Conservation (phyloP, 768 basidiomycete species). For the Steccherinum ochraceum region DNA sequence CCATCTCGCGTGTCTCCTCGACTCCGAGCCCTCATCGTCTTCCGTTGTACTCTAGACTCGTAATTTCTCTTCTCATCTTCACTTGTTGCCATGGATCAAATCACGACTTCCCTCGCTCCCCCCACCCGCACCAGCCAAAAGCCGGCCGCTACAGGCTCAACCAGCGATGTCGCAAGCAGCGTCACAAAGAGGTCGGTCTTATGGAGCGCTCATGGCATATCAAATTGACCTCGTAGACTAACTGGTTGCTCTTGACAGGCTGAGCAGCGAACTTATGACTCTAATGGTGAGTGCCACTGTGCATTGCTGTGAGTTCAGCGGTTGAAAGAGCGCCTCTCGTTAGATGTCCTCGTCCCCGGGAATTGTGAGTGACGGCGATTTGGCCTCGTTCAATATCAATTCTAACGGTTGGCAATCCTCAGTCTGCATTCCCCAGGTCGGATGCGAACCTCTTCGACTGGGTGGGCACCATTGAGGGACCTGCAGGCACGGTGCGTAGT, state of each 20-base stretch:
- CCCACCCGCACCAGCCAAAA: conserved; percentile 48
- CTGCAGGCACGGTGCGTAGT: conserved; percentile 59
- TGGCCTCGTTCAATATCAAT: too few species aligned
- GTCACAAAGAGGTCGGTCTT: conserved; percentile 71
- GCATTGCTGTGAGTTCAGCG: neutral
- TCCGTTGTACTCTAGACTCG: neutral
- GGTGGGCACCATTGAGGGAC: conserved; percentile 84
- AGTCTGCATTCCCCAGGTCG: conserved; percentile 88
- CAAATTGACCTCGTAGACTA: too few species aligned
- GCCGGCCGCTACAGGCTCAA: conserved; percentile 42
- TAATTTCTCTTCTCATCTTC: neutral
- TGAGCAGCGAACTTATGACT: conserved; percentile 82
- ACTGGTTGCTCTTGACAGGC: conserved; percentile 29
- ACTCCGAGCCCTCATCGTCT: neutral
- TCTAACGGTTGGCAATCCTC: neutral
- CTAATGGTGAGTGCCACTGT: conserved; percentile 57
- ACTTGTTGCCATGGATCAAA: conserved; percentile 57
- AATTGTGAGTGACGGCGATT: conserved; percentile 55
- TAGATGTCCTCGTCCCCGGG: conserved; percentile 89
- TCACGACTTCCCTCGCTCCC: conserved; percentile 57
- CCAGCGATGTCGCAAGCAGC: conserved; percentile 60
- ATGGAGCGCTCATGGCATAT: neutral
- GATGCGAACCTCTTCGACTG: conserved; percentile 88
- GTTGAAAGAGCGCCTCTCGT: neutral
- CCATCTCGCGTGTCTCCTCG: conserved; percentile 6